phyloP scores from a whole-genome alignment of 306 rosid species.

The Lathyrus sativus region DNA sequence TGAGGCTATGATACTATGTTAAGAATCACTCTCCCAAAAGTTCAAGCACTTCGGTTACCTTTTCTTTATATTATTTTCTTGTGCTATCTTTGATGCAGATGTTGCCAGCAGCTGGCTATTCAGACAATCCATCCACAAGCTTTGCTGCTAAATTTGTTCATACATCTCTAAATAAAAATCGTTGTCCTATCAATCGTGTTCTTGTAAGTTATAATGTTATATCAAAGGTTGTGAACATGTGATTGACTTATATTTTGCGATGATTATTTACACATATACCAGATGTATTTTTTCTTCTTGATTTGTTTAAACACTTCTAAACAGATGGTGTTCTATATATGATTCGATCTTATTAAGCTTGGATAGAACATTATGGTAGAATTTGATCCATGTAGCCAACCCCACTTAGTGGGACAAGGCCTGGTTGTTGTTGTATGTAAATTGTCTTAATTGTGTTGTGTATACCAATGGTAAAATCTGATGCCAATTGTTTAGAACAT shows the following conservation, averaged over 20 bases:
- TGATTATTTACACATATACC: conserved; percentile 20
- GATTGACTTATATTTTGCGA: conserved; percentile 22
- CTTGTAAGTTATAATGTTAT: conserved; percentile 72
- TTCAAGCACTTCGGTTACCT: background rate
- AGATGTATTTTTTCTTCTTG: conserved; percentile 17
- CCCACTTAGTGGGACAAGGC: background rate
- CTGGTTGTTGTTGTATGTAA: background rate
- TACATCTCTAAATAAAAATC: conserved; percentile 92
- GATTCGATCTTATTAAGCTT: conserved; percentile 20
- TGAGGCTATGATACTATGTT: background rate
- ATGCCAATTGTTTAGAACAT: conserved; percentile 4
- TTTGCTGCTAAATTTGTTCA: conserved; percentile 94
- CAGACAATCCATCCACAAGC: conserved; percentile 96
- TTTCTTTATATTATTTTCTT: conserved; percentile 23
- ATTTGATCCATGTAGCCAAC: background rate
- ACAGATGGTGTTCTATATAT: conserved; percentile 6
- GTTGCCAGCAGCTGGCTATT: conserved; percentile 85
- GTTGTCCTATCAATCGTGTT: conserved; percentile 88
- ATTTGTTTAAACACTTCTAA: conserved; percentile 28
- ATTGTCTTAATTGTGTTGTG: background rate
- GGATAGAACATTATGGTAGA: background rate
- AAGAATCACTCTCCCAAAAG: conserved; percentile 2
- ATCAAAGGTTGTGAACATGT: conserved; percentile 25
- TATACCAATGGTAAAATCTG: conserved; percentile 10
- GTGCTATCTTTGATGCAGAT: conserved; percentile 56